Percentiles rank a stretch among this genome's conserved stretches.
These are phyloP conservation scores for Penicillium sp. DNA, from an alignment of 2,329 filamentous ascomycete genomes.

Conservation along the genomic window DNA sequence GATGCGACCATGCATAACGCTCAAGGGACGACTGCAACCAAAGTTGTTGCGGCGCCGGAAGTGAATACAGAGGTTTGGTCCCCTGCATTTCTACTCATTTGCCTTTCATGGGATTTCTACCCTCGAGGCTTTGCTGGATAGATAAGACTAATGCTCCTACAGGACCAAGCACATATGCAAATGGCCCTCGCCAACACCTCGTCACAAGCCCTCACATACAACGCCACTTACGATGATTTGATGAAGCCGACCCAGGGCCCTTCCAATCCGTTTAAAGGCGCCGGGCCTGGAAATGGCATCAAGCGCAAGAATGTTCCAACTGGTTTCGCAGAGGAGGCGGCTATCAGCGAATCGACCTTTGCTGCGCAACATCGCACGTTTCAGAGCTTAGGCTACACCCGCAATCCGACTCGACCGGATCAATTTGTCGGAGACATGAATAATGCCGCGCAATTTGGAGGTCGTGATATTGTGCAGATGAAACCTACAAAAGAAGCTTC, in stretches of 20 bases:
- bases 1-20: conserved; percentile 29
- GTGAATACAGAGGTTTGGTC: conserved; percentile 54
- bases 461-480: conserved; percentile 50
- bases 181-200: conserved; percentile 49
- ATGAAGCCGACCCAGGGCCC: conserved; percentile 62
- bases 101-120: not conserved
- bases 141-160: conserved; percentile 36
- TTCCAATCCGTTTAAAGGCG: conserved; percentile 66
- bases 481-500: conserved; percentile 64
- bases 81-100: conserved; percentile 17
- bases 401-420: conserved; percentile 42
- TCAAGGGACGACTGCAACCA: conserved; percentile 30
- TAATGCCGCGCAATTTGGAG: conserved; percentile 42
- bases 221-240: conserved; percentile 64
- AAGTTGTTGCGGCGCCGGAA: conserved; percentile 48
- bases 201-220: conserved; percentile 48
- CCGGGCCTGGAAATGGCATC: conserved; percentile 46
- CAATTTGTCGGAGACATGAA: conserved; percentile 46
- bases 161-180: conserved; percentile 48
- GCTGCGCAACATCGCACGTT: conserved; percentile 79
- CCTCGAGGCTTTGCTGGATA: conserved; percentile 2
- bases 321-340: conserved; percentile 80
- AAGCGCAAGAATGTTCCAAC: conserved; percentile 81
- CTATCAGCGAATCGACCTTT: conserved; percentile 86
- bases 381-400: conserved; percentile 56